These are phyloP conservation scores for Wickerhamomyces silvicola DNA, from an alignment of 805 yeast species.

Conservation along the genomic window DNA sequence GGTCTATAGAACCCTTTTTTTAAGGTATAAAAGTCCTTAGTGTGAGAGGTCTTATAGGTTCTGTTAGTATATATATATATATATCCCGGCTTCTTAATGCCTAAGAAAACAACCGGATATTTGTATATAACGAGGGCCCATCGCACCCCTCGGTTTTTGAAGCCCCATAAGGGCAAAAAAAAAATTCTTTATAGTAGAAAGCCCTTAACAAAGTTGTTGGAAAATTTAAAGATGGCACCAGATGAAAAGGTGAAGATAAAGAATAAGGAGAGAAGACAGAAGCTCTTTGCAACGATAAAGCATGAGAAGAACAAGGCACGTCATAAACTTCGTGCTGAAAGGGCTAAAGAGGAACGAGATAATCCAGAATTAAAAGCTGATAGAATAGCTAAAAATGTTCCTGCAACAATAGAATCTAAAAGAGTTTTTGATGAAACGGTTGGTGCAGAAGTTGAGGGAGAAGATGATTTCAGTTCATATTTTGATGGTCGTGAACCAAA, in stretches of 20 bases:
- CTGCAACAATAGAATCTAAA: constrained; percentile 22
- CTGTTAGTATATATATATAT: too few species aligned
- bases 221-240: constrained; percentile 10
- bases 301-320: constrained; percentile 70
- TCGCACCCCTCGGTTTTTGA: constrained; percentile 44
- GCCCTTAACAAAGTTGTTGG: too few species aligned
- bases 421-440: constrained; percentile 24
- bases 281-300: constrained; percentile 65
- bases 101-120: too few species aligned
- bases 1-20: too few species aligned
- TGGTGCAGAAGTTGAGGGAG: constrained; percentile 22
- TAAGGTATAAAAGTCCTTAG: too few species aligned
- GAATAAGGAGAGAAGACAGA: constrained; percentile 77
- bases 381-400: constrained; percentile 42
- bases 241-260: constrained; percentile 43
- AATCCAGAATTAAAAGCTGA: constrained; percentile 80
- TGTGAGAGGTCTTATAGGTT: too few species aligned
- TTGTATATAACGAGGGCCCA: too few species aligned
- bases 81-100: too few species aligned
- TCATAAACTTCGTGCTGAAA: constrained; percentile 68
- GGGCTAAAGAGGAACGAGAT: constrained; percentile 81
- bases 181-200: neutral
- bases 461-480: constrained; percentile 23
- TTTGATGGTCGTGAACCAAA: constrained; percentile 50
- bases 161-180: constrained; percentile 8